These are phyloP conservation scores for Meyerozyma sp. DNA, from an alignment of 1,139 yeast genomes.

Conservation along the genomic window DNA sequence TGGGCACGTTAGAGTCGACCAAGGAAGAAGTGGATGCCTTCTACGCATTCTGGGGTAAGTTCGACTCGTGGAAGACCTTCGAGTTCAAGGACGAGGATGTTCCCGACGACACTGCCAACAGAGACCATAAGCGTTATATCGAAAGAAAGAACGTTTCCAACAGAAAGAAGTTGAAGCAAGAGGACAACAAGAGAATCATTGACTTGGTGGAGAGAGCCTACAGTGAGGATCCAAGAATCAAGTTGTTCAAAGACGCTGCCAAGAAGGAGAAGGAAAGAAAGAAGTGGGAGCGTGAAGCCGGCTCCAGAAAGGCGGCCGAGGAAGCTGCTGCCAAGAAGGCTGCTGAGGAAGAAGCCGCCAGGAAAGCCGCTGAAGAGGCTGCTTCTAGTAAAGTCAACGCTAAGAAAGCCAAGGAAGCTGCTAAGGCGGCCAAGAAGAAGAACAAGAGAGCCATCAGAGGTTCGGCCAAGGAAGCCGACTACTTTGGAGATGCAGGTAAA, in stretches of 20 bases:
- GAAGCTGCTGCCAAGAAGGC: slow-evolving; percentile 78
- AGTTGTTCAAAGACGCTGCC: slow-evolving; percentile 87
- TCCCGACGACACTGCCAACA: slow-evolving; percentile 98
- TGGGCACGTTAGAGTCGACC: slow-evolving; percentile 65
- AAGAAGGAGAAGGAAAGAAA: slow-evolving; percentile 90
- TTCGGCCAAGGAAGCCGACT: slow-evolving; percentile 76
- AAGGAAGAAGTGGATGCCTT: slow-evolving; percentile 86
- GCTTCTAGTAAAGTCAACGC: slow-evolving; percentile 59
- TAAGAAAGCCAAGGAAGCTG: slow-evolving; percentile 96
- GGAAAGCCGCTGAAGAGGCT: slow-evolving; percentile 73
- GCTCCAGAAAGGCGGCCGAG: slow-evolving; percentile 92
- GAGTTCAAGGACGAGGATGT: slow-evolving; percentile 98
- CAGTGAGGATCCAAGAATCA: slow-evolving; percentile 90
- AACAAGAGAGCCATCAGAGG: slow-evolving; percentile 88
- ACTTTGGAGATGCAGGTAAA: slow-evolving; percentile 73
- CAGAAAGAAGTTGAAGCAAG: slow-evolving; percentile 96
- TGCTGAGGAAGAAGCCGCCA: slow-evolving; percentile 74
- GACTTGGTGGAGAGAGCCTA: slow-evolving; percentile 86
- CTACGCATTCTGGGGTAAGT: slow-evolving; percentile 89
- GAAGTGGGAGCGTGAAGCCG: slow-evolving; percentile 98
- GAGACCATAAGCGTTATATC: slow-evolving; percentile 98
- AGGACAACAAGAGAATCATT: slow-evolving; percentile 87
- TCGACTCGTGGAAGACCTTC: slow-evolving; percentile 97
- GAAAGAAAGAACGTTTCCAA: slow-evolving; percentile 97
- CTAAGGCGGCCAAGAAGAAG: slow-evolving; percentile 95